A percentile compares a stretch with the other conserved stretches of the same genome.
These are phyloP conservation scores for Eucalyptus pumila DNA, from an alignment of 345 rosid species.

Conservation along the genomic window DNA sequence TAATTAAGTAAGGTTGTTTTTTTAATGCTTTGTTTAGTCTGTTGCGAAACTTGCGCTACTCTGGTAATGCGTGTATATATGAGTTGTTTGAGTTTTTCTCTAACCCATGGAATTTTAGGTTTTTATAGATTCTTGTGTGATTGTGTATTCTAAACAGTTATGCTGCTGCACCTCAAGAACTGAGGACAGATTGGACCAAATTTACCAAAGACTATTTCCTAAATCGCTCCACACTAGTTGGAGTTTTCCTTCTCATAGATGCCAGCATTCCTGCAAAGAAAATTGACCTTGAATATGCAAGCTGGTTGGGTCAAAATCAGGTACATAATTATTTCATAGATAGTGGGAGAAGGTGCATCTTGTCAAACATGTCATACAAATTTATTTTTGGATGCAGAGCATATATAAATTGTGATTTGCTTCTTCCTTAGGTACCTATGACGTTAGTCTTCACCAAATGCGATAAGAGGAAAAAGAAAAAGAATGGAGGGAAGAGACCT, in stretches of 20 bases:
- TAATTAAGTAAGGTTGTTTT: neutral
- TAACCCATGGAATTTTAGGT: neutral
- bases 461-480: slow-evolving; percentile 91
- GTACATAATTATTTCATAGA: slow-evolving; percentile 10
- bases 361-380: neutral
- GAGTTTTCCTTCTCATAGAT: slow-evolving; percentile 86
- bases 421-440: slow-evolving; percentile 69
- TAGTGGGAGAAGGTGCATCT: neutral
- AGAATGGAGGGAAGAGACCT: slow-evolving; percentile 82
- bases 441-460: slow-evolving; percentile 91
- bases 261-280: slow-evolving; percentile 87
- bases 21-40: neutral
- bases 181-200: slow-evolving; percentile 64
- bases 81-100: neutral
- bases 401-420: neutral
- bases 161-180: slow-evolving; percentile 89
- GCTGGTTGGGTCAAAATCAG: slow-evolving; percentile 98
- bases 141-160: slow-evolving; percentile 27
- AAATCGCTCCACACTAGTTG: slow-evolving; percentile 69
- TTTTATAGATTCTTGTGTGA: neutral
- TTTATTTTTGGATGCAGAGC: neutral
- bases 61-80: neutral
- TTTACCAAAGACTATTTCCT: slow-evolving; percentile 87
- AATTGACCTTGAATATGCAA: slow-evolving; percentile 90
- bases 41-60: neutral